Evolutionary conservation across 257 asterid species (phyloP).

Genomic region (Leptodermis oblonga): DNA sequence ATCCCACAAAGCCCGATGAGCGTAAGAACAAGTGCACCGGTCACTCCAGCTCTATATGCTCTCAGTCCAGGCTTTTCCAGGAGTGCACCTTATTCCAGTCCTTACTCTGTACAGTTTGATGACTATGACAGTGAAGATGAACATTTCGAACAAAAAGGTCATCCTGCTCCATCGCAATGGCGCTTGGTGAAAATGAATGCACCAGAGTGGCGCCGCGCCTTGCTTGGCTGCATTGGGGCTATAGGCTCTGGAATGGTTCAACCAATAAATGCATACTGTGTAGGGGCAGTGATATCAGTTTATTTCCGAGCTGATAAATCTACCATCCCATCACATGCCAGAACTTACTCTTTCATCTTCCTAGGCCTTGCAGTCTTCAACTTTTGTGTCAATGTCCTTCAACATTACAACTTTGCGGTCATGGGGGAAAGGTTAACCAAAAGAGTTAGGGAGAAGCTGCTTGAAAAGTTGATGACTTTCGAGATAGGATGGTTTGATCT

Average conservation of each 20-base stretch:
- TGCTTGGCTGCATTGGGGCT: constrained; percentile 73
- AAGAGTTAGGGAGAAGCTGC: constrained; percentile 52
- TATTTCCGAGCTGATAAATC: constrained; percentile 38
- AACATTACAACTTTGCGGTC: constrained; percentile 63
- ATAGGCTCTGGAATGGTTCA: constrained; percentile 54
- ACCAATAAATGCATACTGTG: constrained; percentile 54
- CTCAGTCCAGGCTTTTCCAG: constrained; percentile 75
- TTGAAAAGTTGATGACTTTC: constrained; percentile 49
- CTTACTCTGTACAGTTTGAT: constrained; percentile 61
- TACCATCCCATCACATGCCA: constrained; percentile 37
- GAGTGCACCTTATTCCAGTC: constrained; percentile 47
- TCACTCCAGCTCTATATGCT: constrained; percentile 53
- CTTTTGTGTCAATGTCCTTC: constrained; percentile 55
- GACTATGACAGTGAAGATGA: constrained; percentile 53
- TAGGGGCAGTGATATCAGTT: constrained; percentile 60
- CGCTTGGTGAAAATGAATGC: constrained; percentile 62
- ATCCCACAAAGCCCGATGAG: constrained; percentile 57
- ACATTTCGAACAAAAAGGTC: constrained; percentile 14
- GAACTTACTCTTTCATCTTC: constrained; percentile 38
- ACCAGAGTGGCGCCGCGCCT: constrained; percentile 56
- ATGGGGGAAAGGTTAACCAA: constrained; percentile 71
- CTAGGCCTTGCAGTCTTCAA: constrained; percentile 38
- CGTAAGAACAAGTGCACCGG: constrained; percentile 50
- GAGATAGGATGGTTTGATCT: constrained; percentile 72
- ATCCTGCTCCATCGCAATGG: constrained; percentile 58